Evolutionary conservation across 2,329 filamentous ascomycete species (phyloP).

Genomic region (Aaosphaeria arxii): DNA sequence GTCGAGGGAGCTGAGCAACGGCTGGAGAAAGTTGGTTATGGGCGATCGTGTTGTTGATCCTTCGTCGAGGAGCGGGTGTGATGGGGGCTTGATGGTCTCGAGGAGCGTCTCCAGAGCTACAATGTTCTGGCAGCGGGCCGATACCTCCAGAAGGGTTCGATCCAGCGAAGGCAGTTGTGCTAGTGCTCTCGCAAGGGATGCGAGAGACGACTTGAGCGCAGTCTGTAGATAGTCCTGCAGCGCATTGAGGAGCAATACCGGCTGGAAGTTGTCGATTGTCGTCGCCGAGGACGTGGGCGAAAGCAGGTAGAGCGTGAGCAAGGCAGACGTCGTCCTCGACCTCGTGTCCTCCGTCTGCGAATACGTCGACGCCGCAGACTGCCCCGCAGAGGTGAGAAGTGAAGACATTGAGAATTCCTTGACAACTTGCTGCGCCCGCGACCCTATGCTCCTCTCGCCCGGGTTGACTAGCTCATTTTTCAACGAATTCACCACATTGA

Average conservation of each 20-base stretch:
- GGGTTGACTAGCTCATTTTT: slow-evolving; percentile 68
- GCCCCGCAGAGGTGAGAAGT: slow-evolving; percentile 38
- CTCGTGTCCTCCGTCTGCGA: slow-evolving; percentile 71
- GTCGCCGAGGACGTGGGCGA: slow-evolving; percentile 61
- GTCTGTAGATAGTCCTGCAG: slow-evolving; percentile 81
- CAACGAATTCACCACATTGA: slow-evolving; percentile 70
- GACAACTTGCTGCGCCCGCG: slow-evolving; percentile 72
- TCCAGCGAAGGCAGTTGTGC: slow-evolving; percentile 80
- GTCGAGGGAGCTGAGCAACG: slow-evolving; percentile 74
- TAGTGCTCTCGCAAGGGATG: slow-evolving; percentile 71
- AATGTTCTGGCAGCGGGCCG: slow-evolving; percentile 82
- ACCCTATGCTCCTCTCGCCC: slow-evolving; percentile 70
- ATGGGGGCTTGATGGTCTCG: slow-evolving; percentile 62
- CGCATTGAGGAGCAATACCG: slow-evolving; percentile 69
- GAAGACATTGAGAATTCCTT: slow-evolving; percentile 77
- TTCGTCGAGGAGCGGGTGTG: slow-evolving; percentile 61
- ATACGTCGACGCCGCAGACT: slow-evolving; percentile 46
- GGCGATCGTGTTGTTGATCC: slow-evolving; percentile 34
- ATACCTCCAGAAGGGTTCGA: slow-evolving; percentile 75
- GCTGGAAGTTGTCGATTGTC: slow-evolving; percentile 53
- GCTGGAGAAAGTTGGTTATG: slow-evolving; percentile 61
- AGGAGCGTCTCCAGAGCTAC: slow-evolving; percentile 83
- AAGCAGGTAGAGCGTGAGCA: slow-evolving; percentile 75
- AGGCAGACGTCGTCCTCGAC: slow-evolving; percentile 68
- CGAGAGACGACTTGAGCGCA: slow-evolving; percentile 73